Evolutionary conservation across 2,329 filamentous ascomycete species (phyloP).

Genomic region (Domatiomyces globalis): DNA sequence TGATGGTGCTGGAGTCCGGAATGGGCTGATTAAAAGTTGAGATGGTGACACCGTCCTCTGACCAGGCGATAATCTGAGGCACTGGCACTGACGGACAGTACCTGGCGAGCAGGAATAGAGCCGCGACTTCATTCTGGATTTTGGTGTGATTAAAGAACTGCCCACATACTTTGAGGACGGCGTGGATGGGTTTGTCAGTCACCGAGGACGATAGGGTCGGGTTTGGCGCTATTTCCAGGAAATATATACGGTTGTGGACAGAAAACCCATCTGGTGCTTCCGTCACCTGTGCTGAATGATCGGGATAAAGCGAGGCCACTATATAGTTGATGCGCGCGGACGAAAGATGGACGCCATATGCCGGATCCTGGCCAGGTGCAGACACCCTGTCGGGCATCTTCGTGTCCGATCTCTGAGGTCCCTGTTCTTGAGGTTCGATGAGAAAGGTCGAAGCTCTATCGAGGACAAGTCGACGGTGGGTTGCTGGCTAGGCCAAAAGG

Average conservation of each 20-base stretch:
- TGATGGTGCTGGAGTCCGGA: neutral
- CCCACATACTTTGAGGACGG: conserved; percentile 12
- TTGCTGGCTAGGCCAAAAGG: neutral
- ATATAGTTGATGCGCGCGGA: conserved; percentile 11
- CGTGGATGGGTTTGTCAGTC: conserved; percentile 3
- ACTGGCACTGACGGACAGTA: conserved; percentile 12
- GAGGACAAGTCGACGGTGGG: neutral
- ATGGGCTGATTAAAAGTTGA: conserved; percentile 2
- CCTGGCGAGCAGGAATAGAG: conserved; percentile 9
- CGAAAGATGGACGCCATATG: conserved; percentile 12
- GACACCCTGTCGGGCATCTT: neutral
- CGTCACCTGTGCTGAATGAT: conserved; percentile 7
- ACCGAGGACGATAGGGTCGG: neutral
- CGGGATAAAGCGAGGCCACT: conserved; percentile 7
- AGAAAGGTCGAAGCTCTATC: neutral
- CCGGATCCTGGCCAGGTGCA: conserved; percentile 11
- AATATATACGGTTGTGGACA: conserved; percentile 16
- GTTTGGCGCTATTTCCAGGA: conserved; percentile 7
- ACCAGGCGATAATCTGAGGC: conserved; percentile 12
- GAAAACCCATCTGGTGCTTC: conserved; percentile 10
- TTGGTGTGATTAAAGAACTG: conserved; percentile 8
- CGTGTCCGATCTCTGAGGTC: neutral
- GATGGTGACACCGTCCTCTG: conserved; percentile 11
- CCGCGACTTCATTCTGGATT: conserved; percentile 13
- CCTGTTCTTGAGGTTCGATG: neutral